A percentile compares a stretch with the other conserved stretches of the same genome.
phyloP scores from a whole-genome alignment of 1,139 yeast species.

The Arxiozyma slooffiae region DNA sequence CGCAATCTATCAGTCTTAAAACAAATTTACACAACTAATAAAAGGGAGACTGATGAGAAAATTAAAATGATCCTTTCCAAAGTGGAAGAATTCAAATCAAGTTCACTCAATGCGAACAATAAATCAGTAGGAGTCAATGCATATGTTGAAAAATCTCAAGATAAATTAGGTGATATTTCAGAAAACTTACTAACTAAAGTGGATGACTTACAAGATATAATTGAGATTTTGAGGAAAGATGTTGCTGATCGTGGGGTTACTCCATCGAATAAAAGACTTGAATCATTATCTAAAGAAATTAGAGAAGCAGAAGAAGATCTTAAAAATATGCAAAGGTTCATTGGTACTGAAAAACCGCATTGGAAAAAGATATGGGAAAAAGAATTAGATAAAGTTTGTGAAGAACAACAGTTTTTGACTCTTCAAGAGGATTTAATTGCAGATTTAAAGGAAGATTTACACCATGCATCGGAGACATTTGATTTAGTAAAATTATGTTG shows the following conservation, averaged over 20 bases:
- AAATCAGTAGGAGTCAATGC: slow-evolving; percentile 58
- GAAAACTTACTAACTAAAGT: slow-evolving; percentile 67
- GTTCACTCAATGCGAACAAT: slow-evolving; percentile 36
- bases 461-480: slow-evolving; percentile 72
- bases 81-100: slow-evolving; percentile 40
- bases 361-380: slow-evolving; percentile 94
- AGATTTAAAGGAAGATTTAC: slow-evolving; percentile 73
- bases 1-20: slow-evolving; percentile 55
- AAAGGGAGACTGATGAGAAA: slow-evolving; percentile 36
- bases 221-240: slow-evolving; percentile 83
- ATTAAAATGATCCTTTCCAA: slow-evolving; percentile 40
- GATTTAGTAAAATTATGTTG: slow-evolving; percentile 73
- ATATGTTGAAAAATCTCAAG: slow-evolving; percentile 71
- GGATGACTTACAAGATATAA: slow-evolving; percentile 84
- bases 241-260: slow-evolving; percentile 88
- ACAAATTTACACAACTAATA: slow-evolving; percentile 46
- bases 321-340: slow-evolving; percentile 47
- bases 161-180: slow-evolving; percentile 64
- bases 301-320: slow-evolving; percentile 46
- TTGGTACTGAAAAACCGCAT: slow-evolving; percentile 60
- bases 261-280: slow-evolving; percentile 66
- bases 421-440: slow-evolving; percentile 78
- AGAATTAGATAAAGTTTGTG: slow-evolving; percentile 81
- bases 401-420: slow-evolving; percentile 85
- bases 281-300: slow-evolving; percentile 56